Base-by-base conservation (phyloP, 805 yeast genomes). In the Schwanniomyces polymorphus region DNA sequence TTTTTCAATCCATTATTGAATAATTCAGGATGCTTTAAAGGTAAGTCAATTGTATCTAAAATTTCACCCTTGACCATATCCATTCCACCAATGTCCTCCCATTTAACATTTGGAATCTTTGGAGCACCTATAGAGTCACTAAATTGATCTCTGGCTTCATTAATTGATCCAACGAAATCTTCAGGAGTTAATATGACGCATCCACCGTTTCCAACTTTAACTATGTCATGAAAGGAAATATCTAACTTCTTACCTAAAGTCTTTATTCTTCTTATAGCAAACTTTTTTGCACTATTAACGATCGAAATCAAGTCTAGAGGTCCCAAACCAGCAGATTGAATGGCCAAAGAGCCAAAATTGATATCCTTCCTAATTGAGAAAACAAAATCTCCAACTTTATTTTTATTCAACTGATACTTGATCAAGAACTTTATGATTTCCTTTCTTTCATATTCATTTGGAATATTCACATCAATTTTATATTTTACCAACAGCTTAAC, bases 31-130 rank as follows among this genome's bases (percentile, higher is more conserved):
- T 88, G 91, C 58, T 88, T 90, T 61, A 92, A 73, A 2, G 99
- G 99, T 87, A 92, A 82, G 56, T 92, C 98, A 50, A 94, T 91
- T 0, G 99, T 92, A 60, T 94, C 99, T 63, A 91, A 70, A 55
- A 94, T 92, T 58, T 92, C 97, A 56, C 84, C 91, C 62, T 94
- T 94, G 29, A 91, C 96, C 38, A 84, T 57, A 52, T 89, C 97
- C 55, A 94, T 73, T 1, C 99, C 99, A 28, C 99, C 99, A 46
- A 94, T 95, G 65, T 94, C 99, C 52, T 88, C 94, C 99, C 99
- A 94, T 51, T 84, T 84, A 6, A 94, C 98, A 58, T 87, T 83
- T 2, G 99, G 99, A 52, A 94, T 92, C 52, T 90, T 76, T 12
- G 99, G 99, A 0, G 98, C 98, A 7, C 98, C 98, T 48, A 94